A percentile compares a stretch with the other conserved stretches of the same genome.
Conservation (phyloP, 345 rosid species). For the Theobroma cacao region DNA sequence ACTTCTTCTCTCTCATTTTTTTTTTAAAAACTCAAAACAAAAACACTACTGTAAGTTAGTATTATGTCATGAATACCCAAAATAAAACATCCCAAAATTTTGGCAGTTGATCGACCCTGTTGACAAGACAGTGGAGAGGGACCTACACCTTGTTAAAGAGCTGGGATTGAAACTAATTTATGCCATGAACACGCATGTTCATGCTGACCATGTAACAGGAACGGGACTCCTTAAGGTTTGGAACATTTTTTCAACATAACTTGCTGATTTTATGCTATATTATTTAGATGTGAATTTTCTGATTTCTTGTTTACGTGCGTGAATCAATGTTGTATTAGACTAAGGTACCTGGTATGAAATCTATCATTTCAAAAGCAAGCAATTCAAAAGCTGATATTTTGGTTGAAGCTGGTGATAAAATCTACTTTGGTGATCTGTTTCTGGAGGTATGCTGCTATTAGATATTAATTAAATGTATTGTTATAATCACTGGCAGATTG, state of each 20-base stretch:
- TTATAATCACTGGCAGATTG: background rate
- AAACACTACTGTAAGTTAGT: background rate
- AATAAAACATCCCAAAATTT: background rate
- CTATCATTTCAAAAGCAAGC: background rate
- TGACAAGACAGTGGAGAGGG: conserved; percentile 2
- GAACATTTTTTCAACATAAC: background rate
- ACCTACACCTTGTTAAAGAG: background rate
- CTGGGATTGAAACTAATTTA: background rate
- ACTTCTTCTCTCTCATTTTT: background rate
- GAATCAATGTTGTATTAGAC: background rate
- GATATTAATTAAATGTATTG: background rate
- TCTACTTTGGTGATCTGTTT: background rate
- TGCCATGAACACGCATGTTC: background rate
- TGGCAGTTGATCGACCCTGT: background rate
- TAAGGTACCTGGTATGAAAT: background rate
- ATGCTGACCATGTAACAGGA: background rate
- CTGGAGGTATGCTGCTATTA: background rate
- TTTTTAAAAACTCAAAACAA: background rate
- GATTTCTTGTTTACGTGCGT: too few species aligned
- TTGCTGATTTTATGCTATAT: background rate
- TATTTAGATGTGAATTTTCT: background rate
- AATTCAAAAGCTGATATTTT: background rate
- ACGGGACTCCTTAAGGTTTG: background rate
- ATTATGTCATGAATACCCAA: background rate
- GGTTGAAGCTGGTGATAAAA: background rate